Conservation (phyloP, 1,284 basidiomycete genomes). For the Thelephora terrestris region DNA sequence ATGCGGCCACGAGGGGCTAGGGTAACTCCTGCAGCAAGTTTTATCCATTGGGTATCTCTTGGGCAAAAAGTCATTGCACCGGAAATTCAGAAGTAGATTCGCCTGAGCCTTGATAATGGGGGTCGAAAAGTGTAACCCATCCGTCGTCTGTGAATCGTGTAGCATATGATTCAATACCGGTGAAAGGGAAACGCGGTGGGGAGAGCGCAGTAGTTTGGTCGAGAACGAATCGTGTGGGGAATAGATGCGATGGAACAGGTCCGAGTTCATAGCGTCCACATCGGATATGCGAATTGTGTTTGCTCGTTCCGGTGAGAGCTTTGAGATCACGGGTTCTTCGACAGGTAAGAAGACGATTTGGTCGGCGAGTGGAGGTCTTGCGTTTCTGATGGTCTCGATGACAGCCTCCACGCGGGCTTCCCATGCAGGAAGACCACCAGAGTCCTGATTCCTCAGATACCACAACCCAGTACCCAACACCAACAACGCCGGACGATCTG, state of each 20-base stretch:
- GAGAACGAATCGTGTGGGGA: slow-evolving; percentile 25
- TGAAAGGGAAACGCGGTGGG: slow-evolving; percentile 47
- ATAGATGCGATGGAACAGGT: slow-evolving; percentile 60
- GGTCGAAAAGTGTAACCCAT: slow-evolving; percentile 76
- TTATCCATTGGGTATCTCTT: slow-evolving; percentile 66
- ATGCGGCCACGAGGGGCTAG: slow-evolving; percentile 55
- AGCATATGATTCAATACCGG: slow-evolving; percentile 73
- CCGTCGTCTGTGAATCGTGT: slow-evolving; percentile 60
- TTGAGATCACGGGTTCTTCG: slow-evolving; percentile 49
- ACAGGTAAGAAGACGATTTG: slow-evolving; percentile 69
- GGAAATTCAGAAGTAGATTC: slow-evolving; percentile 69
- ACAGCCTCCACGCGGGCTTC: slow-evolving; percentile 59
- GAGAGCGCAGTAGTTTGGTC: slow-evolving; percentile 15
- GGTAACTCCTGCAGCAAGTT: slow-evolving; percentile 77
- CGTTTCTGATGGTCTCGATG: slow-evolving; percentile 38
- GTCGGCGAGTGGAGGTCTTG: slow-evolving; percentile 43
- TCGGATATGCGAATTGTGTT: slow-evolving; percentile 63
- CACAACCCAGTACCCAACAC: slow-evolving; percentile 81
- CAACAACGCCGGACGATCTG: slow-evolving; percentile 45
- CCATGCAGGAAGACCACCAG: slow-evolving; percentile 69
- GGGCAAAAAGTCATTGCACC: slow-evolving; percentile 69
- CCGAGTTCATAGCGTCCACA: slow-evolving; percentile 83
- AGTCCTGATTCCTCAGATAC: slow-evolving; percentile 67
- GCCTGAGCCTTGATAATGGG: slow-evolving; percentile 61
- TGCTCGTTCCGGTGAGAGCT: slow-evolving; percentile 54